These are phyloP conservation scores for Fistulinella prunicolor DNA, from an alignment of 768 basidiomycete genomes.

Conservation along the genomic window DNA sequence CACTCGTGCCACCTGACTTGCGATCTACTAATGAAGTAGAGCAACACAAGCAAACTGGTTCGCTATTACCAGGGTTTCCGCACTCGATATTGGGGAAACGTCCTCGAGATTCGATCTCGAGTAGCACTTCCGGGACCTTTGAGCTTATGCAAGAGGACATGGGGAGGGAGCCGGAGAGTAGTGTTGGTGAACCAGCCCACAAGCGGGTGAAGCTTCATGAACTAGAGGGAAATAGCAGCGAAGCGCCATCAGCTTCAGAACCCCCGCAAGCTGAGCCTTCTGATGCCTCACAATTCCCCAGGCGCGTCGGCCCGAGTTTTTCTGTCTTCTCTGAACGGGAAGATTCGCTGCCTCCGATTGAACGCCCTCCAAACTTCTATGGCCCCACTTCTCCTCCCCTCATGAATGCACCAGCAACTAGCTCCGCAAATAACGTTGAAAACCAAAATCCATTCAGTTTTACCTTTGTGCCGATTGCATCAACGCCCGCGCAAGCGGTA, in stretches of 20 bases:
- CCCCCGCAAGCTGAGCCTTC: slow-evolving; percentile 17
- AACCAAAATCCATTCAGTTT: slow-evolving; percentile 56
- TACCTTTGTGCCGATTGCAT: slow-evolving; percentile 48
- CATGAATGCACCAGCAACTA: slow-evolving; percentile 37
- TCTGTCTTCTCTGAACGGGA: slow-evolving; percentile 45
- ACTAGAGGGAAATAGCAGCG: slow-evolving; percentile 24
- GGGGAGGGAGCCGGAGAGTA: slow-evolving; percentile 38
- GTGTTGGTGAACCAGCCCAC: slow-evolving; percentile 43
- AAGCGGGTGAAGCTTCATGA: slow-evolving; percentile 48
- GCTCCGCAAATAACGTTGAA: slow-evolving; percentile 49
- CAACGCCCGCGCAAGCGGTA: slow-evolving; percentile 45
- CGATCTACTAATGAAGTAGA: slow-evolving; percentile 8
- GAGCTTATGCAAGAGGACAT: slow-evolving; percentile 43
- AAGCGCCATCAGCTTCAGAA: slow-evolving; percentile 7
- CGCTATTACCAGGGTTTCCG: slow-evolving; percentile 37
- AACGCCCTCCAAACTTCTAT: slow-evolving; percentile 53
- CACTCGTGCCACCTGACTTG: slow-evolving; percentile 6
- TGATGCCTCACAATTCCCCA: slow-evolving; percentile 9
- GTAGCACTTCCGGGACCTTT: slow-evolving; percentile 38
- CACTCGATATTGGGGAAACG: slow-evolving; percentile 64
- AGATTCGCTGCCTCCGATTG: slow-evolving; percentile 51
- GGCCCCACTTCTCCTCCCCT: slow-evolving; percentile 40
- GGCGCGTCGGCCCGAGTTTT: slow-evolving; percentile 39
- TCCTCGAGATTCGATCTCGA: slow-evolving; percentile 49
- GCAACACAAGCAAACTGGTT: slow-evolving; percentile 12